Conservation (phyloP, 78 protist genomes). For the Dictyostelium firmibasis region DNA sequence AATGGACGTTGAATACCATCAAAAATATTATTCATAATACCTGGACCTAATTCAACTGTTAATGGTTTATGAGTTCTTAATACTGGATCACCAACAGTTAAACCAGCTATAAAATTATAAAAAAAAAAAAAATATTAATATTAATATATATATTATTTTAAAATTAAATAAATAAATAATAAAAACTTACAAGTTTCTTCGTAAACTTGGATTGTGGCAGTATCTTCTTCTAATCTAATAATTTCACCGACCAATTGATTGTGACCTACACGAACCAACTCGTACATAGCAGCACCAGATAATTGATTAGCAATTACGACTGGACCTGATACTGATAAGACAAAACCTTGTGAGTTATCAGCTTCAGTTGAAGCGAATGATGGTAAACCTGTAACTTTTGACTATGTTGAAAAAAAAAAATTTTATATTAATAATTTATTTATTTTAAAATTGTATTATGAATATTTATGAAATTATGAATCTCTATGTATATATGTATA, state of each 20-base stretch:
- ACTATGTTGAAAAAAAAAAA: background rate
- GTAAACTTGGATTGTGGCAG: slow-evolving; percentile 99
- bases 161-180: no score
- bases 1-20: slow-evolving; percentile 99
- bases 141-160: background rate
- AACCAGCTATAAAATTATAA: slow-evolving; percentile 91
- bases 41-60: slow-evolving; percentile 99
- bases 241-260: slow-evolving; percentile 99
- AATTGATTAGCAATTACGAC: slow-evolving; percentile 99
- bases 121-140: background rate
- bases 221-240: slow-evolving; percentile 99
- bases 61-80: slow-evolving; percentile 98
- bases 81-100: slow-evolving; percentile 99
- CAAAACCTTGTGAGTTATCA: slow-evolving; percentile 80
- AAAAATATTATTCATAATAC: slow-evolving; percentile 96
- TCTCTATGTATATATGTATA: no score
- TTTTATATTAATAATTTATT: background rate
- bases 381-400: slow-evolving; percentile 36
- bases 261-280: slow-evolving; percentile 99
- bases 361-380: slow-evolving; percentile 64
- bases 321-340: slow-evolving; percentile 98
- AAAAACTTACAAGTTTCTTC: slow-evolving; percentile 97
- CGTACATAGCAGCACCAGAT: slow-evolving; percentile 99
- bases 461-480: background rate
- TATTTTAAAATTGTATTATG: background rate